A percentile compares a stretch with the other conserved stretches of the same genome.
Conservation (phyloP, 2,329 filamentous ascomycete genomes). For the Pezicula rhizophila region DNA sequence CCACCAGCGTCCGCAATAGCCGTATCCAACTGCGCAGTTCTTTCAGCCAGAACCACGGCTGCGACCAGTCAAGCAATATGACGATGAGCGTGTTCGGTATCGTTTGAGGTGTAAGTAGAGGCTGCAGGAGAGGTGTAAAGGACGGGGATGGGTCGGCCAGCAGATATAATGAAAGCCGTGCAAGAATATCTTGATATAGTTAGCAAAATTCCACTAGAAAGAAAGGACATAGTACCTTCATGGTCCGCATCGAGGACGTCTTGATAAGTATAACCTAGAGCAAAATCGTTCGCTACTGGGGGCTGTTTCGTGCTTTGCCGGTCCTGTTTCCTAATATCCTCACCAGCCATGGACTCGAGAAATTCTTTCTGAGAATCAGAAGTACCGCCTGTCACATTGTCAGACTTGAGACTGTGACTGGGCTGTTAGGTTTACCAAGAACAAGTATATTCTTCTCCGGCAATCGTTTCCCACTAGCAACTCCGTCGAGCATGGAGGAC, state of each 20-base stretch:
- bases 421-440: slow-evolving; percentile 52
- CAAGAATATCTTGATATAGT: slow-evolving; percentile 66
- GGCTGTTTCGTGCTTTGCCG: slow-evolving; percentile 55
- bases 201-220: slow-evolving; percentile 14
- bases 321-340: slow-evolving; percentile 41
- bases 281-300: slow-evolving; percentile 86
- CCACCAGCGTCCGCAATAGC: slow-evolving; percentile 70
- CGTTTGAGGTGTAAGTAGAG: slow-evolving; percentile 76
- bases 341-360: slow-evolving; percentile 50
- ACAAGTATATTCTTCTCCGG: slow-evolving; percentile 89
- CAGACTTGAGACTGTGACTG: slow-evolving; percentile 13
- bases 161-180: slow-evolving; percentile 82
- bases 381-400: slow-evolving; percentile 57
- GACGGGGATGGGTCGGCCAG: slow-evolving; percentile 78
- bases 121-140: slow-evolving; percentile 76
- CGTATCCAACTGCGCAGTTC: slow-evolving; percentile 87
- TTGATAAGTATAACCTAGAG: slow-evolving; percentile 90
- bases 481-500: slow-evolving; percentile 87
- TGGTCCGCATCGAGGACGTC: slow-evolving; percentile 91
- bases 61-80: slow-evolving; percentile 90
- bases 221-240: slow-evolving; percentile 55
- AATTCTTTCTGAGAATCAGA: slow-evolving; percentile 82
- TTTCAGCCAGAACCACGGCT: slow-evolving; percentile 87
- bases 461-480: slow-evolving; percentile 82
- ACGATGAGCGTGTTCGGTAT: slow-evolving; percentile 84